These are phyloP conservation scores for Aspergillus aculeatinus DNA, from an alignment of 2,329 filamentous ascomycete genomes.

Conservation along the genomic window DNA sequence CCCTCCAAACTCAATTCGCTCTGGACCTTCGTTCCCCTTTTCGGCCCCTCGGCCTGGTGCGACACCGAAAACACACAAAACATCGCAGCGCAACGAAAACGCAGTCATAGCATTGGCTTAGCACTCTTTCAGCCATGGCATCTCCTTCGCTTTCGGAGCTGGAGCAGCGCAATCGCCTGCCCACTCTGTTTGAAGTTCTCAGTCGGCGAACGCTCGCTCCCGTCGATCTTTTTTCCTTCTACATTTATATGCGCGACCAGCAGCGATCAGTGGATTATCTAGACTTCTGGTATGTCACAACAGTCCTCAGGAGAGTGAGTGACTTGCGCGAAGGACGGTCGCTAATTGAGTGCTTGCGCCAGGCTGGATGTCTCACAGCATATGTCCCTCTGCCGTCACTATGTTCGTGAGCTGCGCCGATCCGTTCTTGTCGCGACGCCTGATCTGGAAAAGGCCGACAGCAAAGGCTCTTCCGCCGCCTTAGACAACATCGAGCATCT, in stretches of 20 bases:
- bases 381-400: constrained; percentile 94
- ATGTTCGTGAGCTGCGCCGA: constrained; percentile 89
- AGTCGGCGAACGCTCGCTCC: constrained; percentile 91
- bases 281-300: constrained; percentile 81
- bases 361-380: constrained; percentile 99
- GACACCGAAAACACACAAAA: constrained; percentile 2
- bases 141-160: constrained; percentile 35
- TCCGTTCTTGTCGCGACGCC: constrained; percentile 92
- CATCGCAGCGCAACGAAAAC: neutral
- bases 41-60: constrained; percentile 1
- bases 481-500: constrained; percentile 70
- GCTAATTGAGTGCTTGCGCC: constrained; percentile 15
- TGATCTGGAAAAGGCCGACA: constrained; percentile 76
- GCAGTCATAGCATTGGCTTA: neutral
- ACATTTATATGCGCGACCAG: constrained; percentile 99
- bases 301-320: no score
- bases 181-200: constrained; percentile 92
- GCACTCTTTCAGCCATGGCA: constrained; percentile 26
- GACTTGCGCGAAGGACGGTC: neutral
- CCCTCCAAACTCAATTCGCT: neutral
- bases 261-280: constrained; percentile 97
- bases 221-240: constrained; percentile 97
- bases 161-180: constrained; percentile 73
- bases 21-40: constrained; percentile 4
- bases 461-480: constrained; percentile 79